A percentile compares a stretch with the other conserved stretches of the same genome.
These are phyloP conservation scores for Ambrosia hybrid DNA, from an alignment of 140 eudicot species.

Conservation along the genomic window DNA sequence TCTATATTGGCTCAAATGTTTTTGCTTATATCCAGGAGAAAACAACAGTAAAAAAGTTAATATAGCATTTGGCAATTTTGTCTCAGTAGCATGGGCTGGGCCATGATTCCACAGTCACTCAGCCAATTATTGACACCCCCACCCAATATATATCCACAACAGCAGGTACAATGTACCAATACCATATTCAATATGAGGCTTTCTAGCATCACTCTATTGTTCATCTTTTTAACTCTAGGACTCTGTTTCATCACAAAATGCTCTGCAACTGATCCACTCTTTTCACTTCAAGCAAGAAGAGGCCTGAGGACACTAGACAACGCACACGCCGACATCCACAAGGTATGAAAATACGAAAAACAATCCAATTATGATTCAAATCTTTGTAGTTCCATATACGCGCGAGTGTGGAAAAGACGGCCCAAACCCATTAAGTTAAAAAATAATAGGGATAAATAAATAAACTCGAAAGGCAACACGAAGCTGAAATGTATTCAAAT, in stretches of 20 bases:
- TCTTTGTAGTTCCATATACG: constrained; percentile 4
- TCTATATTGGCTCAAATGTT: not conserved
- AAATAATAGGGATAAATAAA: not conserved
- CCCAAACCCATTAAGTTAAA: not conserved
- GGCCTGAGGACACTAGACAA: constrained; percentile 22
- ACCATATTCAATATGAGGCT: constrained; percentile 34
- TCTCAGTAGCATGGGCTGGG: constrained; percentile 39
- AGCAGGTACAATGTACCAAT: constrained; percentile 22
- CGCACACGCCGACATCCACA: constrained; percentile 10
- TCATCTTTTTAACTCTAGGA: constrained; percentile 22
- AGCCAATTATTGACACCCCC: constrained; percentile 33
- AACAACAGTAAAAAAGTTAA: not conserved
- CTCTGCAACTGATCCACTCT: constrained; percentile 15
- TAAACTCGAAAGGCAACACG: not conserved
- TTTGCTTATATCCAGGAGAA: not conserved
- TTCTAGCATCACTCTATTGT: constrained; percentile 18
- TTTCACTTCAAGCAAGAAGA: constrained; percentile 32
- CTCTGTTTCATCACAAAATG: constrained; percentile 23
- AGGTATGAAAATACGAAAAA: constrained; percentile 21
- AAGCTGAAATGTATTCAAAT: not conserved
- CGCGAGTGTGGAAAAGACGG: not conserved
- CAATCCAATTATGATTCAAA: not conserved
- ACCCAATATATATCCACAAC: constrained; percentile 16
- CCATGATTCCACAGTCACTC: constrained; percentile 23
- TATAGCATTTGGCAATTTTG: constrained; percentile 13